Base-by-base conservation (phyloP, 2,329 filamentous ascomycete genomes). In the Calonectria pteridis region DNA sequence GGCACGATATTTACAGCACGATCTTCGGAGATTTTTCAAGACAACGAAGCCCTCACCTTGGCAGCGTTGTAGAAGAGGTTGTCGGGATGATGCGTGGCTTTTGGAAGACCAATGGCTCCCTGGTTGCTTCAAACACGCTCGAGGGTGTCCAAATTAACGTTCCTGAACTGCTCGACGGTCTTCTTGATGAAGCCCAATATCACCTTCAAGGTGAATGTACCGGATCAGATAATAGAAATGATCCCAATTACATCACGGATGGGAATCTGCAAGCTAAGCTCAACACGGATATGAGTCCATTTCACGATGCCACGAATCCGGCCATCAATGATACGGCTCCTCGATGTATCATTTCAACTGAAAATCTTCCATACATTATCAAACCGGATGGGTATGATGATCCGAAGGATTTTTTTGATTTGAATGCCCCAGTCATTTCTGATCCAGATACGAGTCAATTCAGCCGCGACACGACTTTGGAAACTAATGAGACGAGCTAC, bases 71-170 rank as follows among this genome's bases (percentile, higher is more conserved):
- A 11, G 55, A 69, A 9, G 67, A 69, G 43, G 43, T 33, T 20
- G 11, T 69, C n/a, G 43, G 55, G 4, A 63, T 69, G 43, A 49
- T 69, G 5, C 53, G 67, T 16, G n/a, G 20, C 14, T 51, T 63
- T 31, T 69, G 53, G 67, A 31, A 2, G 9, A 7, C 4, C 11
- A 2, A 67, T 7, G 35, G 64, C 6, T 66, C 63, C 20, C 2
- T 16, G 2, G 33, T 40, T 28, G 55, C 55, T 14, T 3, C 11
- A 6, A 4, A 7, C 7, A 9, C 7, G 10, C 10, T 46, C 2
- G 10, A 6, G n/a, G 43, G n/a, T 3, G 10, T 10, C n/a, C 20
- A 23, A 23, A 4, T 46, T 10, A 4, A 23, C 10, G 13, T 46
- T 23, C 43, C 20, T 9, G 5, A 23, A 1, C 43, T 46, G 1